These are phyloP conservation scores for Flaveria ramosissima DNA, from an alignment of 129 eudicot species.

Conservation along the genomic window DNA sequence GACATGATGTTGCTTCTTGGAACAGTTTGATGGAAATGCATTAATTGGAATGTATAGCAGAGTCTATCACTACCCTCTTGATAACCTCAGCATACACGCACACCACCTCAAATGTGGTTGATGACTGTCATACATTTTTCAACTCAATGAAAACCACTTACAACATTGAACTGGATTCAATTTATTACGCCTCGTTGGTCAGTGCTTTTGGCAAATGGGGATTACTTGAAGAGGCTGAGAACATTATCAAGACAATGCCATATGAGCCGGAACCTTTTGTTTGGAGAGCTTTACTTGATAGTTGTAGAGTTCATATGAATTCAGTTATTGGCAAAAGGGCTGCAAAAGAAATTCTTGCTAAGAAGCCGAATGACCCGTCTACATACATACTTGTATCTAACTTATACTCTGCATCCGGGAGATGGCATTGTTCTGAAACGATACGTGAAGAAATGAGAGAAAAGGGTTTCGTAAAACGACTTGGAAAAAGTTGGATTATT, in stretches of 20 bases:
- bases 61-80: conserved; percentile 50
- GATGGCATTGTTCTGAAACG: conserved; percentile 82
- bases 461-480: conserved; percentile 26
- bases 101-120: conserved; percentile 55
- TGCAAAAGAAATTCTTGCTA: conserved; percentile 62
- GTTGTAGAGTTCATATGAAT: conserved; percentile 52
- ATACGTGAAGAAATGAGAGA: conserved; percentile 73
- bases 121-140: conserved; percentile 59
- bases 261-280: conserved; percentile 60
- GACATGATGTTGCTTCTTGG: conserved; percentile 65
- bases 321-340: conserved; percentile 57
- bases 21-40: conserved; percentile 75
- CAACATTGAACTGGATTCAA: conserved; percentile 58
- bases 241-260: conserved; percentile 56
- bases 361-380: conserved; percentile 72
- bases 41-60: no score
- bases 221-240: conserved; percentile 74
- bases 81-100: conserved; percentile 51
- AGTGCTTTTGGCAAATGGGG: conserved; percentile 86
- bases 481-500: conserved; percentile 73
- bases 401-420: conserved; percentile 77
- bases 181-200: conserved; percentile 69
- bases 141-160: conserved; percentile 53
- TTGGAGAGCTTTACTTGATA: conserved; percentile 82
- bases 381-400: conserved; percentile 71